phyloP scores from a whole-genome alignment of 352 stramenopile genomes.

The Globisporangium cederbergense region DNA sequence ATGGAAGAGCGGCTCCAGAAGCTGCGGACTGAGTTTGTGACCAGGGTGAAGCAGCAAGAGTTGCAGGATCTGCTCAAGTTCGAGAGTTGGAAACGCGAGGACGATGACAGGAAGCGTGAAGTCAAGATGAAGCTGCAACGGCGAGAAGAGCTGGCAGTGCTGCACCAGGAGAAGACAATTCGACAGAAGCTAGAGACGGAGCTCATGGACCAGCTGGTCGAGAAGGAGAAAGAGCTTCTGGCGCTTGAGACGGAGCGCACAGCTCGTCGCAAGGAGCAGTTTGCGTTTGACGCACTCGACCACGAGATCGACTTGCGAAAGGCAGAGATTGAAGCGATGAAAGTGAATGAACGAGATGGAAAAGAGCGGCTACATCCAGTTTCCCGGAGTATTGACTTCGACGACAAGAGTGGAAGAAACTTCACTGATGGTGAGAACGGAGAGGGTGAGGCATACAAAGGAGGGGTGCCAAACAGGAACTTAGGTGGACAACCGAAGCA shows the following conservation, averaged over 20 bases:
- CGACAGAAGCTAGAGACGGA: constrained; percentile 53
- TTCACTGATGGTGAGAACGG: not conserved
- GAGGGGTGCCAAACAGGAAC: not conserved
- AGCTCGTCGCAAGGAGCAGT: constrained; percentile 27
- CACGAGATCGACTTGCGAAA: constrained; percentile 20
- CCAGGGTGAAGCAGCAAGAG: constrained; percentile 66
- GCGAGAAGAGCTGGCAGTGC: constrained; percentile 38
- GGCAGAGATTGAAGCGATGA: constrained; percentile 11
- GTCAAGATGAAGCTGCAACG: constrained; percentile 30
- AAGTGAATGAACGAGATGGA: constrained; percentile 1
- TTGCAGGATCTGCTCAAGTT: constrained; percentile 66
- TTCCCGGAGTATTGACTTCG: not conserved
- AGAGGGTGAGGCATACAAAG: not conserved
- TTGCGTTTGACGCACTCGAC: constrained; percentile 27
- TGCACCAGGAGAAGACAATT: constrained; percentile 51
- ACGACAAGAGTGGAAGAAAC: not conserved
- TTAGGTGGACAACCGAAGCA: not conserved
- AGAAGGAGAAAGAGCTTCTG: constrained; percentile 44
- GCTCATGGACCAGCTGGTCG: constrained; percentile 33
- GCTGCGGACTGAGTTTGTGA: constrained; percentile 71
- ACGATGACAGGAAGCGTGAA: constrained; percentile 40
- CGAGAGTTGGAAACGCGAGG: constrained; percentile 69
- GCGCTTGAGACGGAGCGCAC: constrained; percentile 34
- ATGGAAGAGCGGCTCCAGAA: constrained; percentile 64
- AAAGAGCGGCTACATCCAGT: not conserved